phyloP scores from a whole-genome alignment of 2,329 filamentous ascomycete species.

The Neonectria hederae region DNA sequence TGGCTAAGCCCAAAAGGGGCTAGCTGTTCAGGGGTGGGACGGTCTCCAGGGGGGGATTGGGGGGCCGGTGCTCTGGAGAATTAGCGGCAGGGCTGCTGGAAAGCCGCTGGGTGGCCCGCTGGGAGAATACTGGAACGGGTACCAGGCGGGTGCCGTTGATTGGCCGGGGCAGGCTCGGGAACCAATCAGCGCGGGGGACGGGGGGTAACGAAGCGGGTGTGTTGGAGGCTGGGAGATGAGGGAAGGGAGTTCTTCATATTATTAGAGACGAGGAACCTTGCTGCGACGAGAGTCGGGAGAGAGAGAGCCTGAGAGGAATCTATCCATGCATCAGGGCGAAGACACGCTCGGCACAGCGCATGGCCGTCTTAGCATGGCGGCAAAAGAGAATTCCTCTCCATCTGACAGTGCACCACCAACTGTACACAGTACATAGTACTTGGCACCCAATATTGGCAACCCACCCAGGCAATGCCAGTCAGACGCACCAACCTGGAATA shows the following conservation, averaged over 20 bases:
- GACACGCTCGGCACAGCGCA: slow-evolving; percentile 12
- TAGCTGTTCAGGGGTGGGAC: slow-evolving; percentile 30
- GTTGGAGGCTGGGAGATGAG: slow-evolving; percentile 40
- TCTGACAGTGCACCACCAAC: not conserved
- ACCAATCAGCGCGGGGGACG: slow-evolving; percentile 39
- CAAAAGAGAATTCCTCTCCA: slow-evolving; percentile 7
- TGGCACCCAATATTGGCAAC: not conserved
- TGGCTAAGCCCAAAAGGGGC: slow-evolving; percentile 39
- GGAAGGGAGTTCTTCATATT: slow-evolving; percentile 26
- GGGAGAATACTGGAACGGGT: slow-evolving; percentile 9
- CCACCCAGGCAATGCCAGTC: not conserved
- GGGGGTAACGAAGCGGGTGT: slow-evolving; percentile 27
- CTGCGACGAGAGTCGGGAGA: slow-evolving; percentile 9
- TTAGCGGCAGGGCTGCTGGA: slow-evolving; percentile 42
- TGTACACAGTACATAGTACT: no score
- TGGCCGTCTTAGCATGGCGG: slow-evolving; percentile 2
- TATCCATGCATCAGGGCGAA: slow-evolving; percentile 15
- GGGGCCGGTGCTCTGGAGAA: slow-evolving; percentile 39
- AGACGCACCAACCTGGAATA: not conserved
- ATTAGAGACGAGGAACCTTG: slow-evolving; percentile 20
- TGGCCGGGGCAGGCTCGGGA: slow-evolving; percentile 25
- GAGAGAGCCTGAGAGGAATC: slow-evolving; percentile 1
- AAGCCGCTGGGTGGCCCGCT: slow-evolving; percentile 27
- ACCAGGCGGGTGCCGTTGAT: slow-evolving; percentile 30
- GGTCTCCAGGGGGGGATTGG: slow-evolving; percentile 27